Evolutionary conservation across 441 rosid species (phyloP).

Genomic region (Populus hybrid): DNA sequence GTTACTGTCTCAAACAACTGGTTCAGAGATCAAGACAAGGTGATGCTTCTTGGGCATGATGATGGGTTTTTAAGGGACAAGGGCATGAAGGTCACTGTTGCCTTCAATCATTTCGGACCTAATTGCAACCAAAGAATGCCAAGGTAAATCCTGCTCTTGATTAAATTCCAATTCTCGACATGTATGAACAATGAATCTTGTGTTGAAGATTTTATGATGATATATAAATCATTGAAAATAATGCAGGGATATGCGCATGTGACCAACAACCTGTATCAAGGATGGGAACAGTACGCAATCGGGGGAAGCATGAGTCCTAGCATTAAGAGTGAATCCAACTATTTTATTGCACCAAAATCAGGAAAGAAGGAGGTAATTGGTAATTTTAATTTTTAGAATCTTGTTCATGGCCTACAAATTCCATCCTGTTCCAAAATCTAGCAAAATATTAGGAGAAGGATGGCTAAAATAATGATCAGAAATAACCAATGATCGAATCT

Average conservation of each 20-base stretch:
- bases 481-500: neutral
- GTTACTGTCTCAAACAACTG: constrained; percentile 72
- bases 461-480: too few relatives aligned
- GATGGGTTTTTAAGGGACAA: constrained; percentile 56
- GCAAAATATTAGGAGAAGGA: neutral
- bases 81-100: constrained; percentile 71
- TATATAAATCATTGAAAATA: neutral
- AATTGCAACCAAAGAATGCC: constrained; percentile 91
- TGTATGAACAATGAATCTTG: neutral
- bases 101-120: constrained; percentile 84
- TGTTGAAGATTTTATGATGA: neutral
- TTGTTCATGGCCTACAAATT: too few relatives aligned
- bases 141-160: constrained; percentile 29
- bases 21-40: constrained; percentile 83
- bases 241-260: constrained; percentile 77
- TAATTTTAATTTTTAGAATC: too few relatives aligned
- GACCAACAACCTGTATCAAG: constrained; percentile 66
- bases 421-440: too few relatives aligned
- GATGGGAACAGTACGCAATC: constrained; percentile 79
- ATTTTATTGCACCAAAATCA: constrained; percentile 53
- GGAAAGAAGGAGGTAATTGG: constrained; percentile 50
- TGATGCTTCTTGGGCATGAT: constrained; percentile 81
- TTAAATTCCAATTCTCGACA: neutral
- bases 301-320: constrained; percentile 85
- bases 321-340: constrained; percentile 73